Base-by-base conservation (phyloP, 2,329 filamentous ascomycete species). In the Fusarium liriodendri region DNA sequence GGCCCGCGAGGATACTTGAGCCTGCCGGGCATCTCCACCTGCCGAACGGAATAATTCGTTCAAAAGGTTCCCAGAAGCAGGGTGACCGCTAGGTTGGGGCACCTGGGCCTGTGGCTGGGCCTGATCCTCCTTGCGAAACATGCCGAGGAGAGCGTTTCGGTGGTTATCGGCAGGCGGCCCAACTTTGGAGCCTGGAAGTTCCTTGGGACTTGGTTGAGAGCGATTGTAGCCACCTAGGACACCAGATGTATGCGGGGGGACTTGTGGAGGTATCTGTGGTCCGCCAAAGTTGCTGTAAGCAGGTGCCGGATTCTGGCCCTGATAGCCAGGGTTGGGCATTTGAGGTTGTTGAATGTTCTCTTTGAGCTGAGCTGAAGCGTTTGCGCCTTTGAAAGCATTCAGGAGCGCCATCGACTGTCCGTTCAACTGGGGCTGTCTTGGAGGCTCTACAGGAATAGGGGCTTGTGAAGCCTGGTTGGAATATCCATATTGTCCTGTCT, bases 131-230 rank as follows among this genome's bases (percentile, higher is more conserved):
- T 85, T 85, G 69, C 88, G 89, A 80, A 91, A 89, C 82, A 90
- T 88, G 25, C 83, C 86, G 16, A 90, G 81, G 22, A 90, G 80
- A 9, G 86, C 82, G 20, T 84, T 85, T 25, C 87, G 85, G 71
- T 90, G 88, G 54, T 79, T 74, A 32, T 79, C 77, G 7, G 66
- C 69, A 6, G 71, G 69, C 1, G 72, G 67, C 27, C 70, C 71
- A 25, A 80, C 74, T 52, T 72, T 76, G 8, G 78, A 77, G 20
- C 78, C 80, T 40, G 73, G 73, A n/a, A 79, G 62, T 63, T 79
- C 79, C 47, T 77, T 80, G 0, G 80, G 75, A 33, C 74, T 79
- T 37, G 77, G 67, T n/a, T 71, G 75, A 20, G 72, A 59, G 47
- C 76, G 71, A 5, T 67, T 66, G 32, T 73, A 59, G 14, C 63